Base-by-base conservation (phyloP, 495 filamentous ascomycete species). In the Tuber melanosporum region DNA sequence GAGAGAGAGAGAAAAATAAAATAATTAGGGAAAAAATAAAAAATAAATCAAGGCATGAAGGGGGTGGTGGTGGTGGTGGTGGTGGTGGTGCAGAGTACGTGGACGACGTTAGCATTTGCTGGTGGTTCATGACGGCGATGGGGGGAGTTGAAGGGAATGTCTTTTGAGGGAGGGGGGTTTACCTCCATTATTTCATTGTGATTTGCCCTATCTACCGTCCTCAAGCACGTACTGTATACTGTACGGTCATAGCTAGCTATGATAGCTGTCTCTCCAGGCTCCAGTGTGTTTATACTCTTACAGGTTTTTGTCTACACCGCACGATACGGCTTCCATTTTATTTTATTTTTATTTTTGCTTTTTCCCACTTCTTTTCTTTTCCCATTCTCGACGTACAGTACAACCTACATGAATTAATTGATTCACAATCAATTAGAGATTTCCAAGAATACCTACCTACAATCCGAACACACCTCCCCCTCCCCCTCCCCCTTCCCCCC, bases 1-100 rank as follows among this genome's bases (percentile, higher is more conserved):
- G 32, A 32, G 32, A 62, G 4, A 32, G n/a, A 9, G 57, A 32
- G n/a, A 32, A 32, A 62, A 62, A 62, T 32, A 62, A 32, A 62
- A 62, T 62, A 32, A 57, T 26, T 0, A 32, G 32, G 7, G 12
- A 14, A 32, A 32, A 80, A 71, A 73, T 73, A 71, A 71, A 75
- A 19, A 32, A 32, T 32, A 32, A 32, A 32, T 32, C 32, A 32
- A 32, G 32, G 32, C 32, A 32, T 32, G 32, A 32, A 32, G 32
- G 32, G 32, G 32, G 32, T 0, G 32, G 32, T 0, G 32, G 32
- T 0, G 32, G 32, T 0, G 32, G 32, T 32, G 32, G 32, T 32
- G 32, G 32, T 32, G 32, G 32, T 32, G 32, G 32, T 32, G 32
- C 32, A 32, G 32, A 32, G 32, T 32, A 32, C 32, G 32, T 32